phyloP scores from a whole-genome alignment of 73 alveolate species.

The Paramecium bursaria region DNA sequence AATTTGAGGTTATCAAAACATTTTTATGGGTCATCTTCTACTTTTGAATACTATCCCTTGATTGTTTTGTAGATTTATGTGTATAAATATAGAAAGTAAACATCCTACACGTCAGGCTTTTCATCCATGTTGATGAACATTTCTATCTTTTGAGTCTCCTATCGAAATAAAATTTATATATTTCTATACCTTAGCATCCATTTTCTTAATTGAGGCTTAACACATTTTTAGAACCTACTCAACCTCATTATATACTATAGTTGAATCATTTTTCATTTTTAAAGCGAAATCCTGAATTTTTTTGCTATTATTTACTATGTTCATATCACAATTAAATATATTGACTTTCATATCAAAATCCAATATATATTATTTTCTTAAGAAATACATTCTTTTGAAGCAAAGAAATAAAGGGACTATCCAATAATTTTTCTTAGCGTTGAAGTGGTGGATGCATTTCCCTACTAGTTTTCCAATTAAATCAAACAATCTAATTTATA shows the following conservation, averaged over 20 bases:
- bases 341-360: slow-evolving; percentile 1
- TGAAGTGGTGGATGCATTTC: background rate
- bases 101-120: background rate
- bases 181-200: slow-evolving; percentile 15
- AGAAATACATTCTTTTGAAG: slow-evolving; percentile 43
- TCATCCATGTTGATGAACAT: slow-evolving; percentile 22
- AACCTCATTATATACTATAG: background rate
- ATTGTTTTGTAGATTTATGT: background rate
- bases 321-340: slow-evolving; percentile 35
- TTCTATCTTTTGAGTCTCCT: slow-evolving; percentile 35
- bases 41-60: background rate
- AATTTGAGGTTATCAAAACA: slow-evolving; percentile 2
- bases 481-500: slow-evolving; percentile 27
- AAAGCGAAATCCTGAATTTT: background rate
- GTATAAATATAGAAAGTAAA: slow-evolving; percentile 24
- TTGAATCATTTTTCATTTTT: background rate
- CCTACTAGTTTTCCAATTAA: slow-evolving; percentile 46
- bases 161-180: background rate
- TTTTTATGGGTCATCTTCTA: background rate
- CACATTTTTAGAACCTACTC: background rate
- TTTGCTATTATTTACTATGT: background rate
- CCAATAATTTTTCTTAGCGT: slow-evolving; percentile 46
- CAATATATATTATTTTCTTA: background rate
- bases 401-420: slow-evolving; percentile 35
- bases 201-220: background rate